Percentiles rank a stretch among this genome's conserved stretches.
These are phyloP conservation scores for Arthroderma uncinatum DNA, from an alignment of 2,329 filamentous ascomycete genomes.

Conservation along the genomic window DNA sequence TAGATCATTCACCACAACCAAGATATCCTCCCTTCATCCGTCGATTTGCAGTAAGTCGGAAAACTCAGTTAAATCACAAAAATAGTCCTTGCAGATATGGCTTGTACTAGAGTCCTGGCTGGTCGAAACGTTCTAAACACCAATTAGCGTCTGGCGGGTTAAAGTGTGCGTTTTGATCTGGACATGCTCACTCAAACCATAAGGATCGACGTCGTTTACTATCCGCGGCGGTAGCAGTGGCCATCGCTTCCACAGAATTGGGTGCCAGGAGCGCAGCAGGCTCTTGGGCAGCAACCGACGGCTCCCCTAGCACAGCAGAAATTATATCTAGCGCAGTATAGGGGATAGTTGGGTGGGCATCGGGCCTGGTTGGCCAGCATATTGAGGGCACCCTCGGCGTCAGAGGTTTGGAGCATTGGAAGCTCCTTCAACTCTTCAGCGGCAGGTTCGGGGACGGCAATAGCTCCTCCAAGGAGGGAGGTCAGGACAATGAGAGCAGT, in stretches of 20 bases:
- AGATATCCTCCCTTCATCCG: not conserved
- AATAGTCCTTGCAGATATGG: not conserved
- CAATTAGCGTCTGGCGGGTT: not conserved
- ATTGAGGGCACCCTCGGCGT: not conserved
- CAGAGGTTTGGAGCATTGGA: not conserved
- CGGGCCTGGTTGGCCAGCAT: not conserved
- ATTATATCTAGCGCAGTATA: not conserved
- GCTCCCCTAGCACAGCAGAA: not conserved
- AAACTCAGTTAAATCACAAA: not conserved
- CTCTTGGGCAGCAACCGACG: constrained; percentile 1
- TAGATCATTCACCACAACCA: not conserved
- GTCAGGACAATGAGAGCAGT: not conserved
- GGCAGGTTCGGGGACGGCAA: not conserved
- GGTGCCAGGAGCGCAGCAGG: constrained; percentile 2
- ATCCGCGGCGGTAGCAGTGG: constrained; percentile 5
- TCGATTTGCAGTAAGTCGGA: not conserved
- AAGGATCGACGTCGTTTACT: not conserved
- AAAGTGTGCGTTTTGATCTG: not conserved
- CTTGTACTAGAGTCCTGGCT: not conserved
- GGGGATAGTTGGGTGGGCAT: not conserved
- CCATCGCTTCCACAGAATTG: not conserved
- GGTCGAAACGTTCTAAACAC: not conserved
- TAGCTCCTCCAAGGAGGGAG: not conserved
- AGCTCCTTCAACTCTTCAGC: not conserved
- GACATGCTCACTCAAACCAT: not conserved